Conservation (phyloP, 805 yeast species). For the Candida golubevii region DNA sequence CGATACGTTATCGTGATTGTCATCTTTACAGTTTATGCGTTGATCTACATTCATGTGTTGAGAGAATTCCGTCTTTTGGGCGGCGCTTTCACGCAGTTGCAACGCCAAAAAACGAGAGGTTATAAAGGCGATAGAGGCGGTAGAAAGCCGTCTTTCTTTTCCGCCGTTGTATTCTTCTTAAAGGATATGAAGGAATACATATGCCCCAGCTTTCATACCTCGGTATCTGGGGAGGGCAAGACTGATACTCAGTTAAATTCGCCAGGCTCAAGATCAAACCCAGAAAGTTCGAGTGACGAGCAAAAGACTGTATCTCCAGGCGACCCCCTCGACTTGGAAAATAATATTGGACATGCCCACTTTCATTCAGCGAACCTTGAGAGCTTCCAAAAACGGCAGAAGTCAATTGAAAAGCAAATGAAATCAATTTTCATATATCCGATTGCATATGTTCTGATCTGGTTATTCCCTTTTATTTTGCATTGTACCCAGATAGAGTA, state of each 20-base stretch:
- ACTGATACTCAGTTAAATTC: neutral
- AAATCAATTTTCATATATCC: constrained; percentile 81
- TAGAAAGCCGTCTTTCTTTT: constrained; percentile 23
- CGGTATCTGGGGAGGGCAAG: constrained; percentile 16
- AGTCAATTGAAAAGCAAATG: constrained; percentile 70
- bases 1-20: constrained; percentile 61
- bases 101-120: constrained; percentile 11
- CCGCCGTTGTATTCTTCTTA: constrained; percentile 29
- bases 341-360: constrained; percentile 27
- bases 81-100: constrained; percentile 38
- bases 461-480: constrained; percentile 76
- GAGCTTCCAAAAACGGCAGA: constrained; percentile 58
- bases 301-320: constrained; percentile 5
- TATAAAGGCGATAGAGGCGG: neutral
- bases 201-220: constrained; percentile 27
- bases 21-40: constrained; percentile 60
- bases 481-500: constrained; percentile 54
- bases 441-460: constrained; percentile 68
- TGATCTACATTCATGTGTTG: constrained; percentile 70
- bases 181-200: constrained; percentile 19
- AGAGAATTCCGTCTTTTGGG: constrained; percentile 55
- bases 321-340: constrained; percentile 17
- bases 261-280: neutral
- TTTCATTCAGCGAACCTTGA: constrained; percentile 59
- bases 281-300: constrained; percentile 4